Percentiles rank a stretch among this genome's conserved stretches.
Evolutionary conservation across 2,329 filamentous ascomycete genomes (phyloP).

Genomic region (Aureobasidium sp.): DNA sequence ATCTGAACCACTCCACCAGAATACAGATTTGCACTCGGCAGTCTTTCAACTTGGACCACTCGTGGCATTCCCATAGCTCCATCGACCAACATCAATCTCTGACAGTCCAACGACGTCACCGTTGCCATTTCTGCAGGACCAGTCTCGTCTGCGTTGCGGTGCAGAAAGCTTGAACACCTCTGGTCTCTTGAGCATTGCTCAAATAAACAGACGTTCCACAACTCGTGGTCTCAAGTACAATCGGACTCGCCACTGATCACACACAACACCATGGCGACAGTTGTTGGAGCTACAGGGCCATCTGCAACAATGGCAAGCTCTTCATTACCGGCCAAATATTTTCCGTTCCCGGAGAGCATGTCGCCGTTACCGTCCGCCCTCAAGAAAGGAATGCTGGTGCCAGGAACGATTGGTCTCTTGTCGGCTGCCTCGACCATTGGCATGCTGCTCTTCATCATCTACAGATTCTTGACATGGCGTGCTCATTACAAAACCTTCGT

Average conservation of each 20-base stretch:
- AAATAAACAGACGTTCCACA: neutral
- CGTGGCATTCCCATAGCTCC: neutral
- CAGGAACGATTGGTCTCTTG: constrained; percentile 23
- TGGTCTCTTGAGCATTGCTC: neutral
- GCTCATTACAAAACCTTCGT: constrained; percentile 24
- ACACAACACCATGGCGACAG: neutral
- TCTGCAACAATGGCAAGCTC: constrained; percentile 7
- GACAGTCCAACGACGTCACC: constrained; percentile 2
- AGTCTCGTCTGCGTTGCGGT: neutral
- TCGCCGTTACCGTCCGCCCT: constrained; percentile 18
- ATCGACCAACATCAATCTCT: neutral
- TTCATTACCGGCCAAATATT: constrained; percentile 18
- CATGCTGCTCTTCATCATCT: constrained; percentile 26
- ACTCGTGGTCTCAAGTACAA: neutral
- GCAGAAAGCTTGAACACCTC: neutral
- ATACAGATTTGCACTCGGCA: neutral
- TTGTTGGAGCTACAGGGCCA: neutral
- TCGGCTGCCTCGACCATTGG: constrained; percentile 23
- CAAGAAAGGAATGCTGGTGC: constrained; percentile 23
- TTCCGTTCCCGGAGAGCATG: constrained; percentile 24
- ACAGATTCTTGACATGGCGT: constrained; percentile 25
- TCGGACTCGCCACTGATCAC: neutral
- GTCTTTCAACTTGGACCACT: neutral
- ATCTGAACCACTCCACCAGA: constrained; percentile 2
- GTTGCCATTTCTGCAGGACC: neutral